These are phyloP conservation scores for Leishmania turanica DNA, from an alignment of 208 protist genomes.

Conservation along the genomic window DNA sequence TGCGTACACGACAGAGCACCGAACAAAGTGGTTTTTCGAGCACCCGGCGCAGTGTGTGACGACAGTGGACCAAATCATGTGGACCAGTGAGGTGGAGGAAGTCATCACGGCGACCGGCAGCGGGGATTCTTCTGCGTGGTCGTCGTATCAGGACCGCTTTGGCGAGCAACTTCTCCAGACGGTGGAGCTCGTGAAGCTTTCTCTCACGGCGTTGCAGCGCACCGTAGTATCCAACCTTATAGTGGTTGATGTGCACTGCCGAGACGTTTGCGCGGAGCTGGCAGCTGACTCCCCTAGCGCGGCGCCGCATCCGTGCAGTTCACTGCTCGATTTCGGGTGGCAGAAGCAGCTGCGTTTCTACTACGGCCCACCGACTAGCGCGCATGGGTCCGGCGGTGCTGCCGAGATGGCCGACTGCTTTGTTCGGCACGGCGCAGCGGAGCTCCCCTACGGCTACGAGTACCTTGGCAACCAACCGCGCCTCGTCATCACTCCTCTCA, in stretches of 20 bases:
- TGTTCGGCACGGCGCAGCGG: constrained; percentile 83
- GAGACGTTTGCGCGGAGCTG: constrained; percentile 89
- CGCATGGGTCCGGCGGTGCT: constrained; percentile 29
- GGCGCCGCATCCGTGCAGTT: constrained; percentile 29
- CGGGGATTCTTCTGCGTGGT: constrained; percentile 36
- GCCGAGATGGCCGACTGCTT: constrained; percentile 45
- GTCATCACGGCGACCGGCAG: constrained; percentile 48
- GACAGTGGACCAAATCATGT: constrained; percentile 89
- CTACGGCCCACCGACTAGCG: constrained; percentile 48
- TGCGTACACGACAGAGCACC: constrained; percentile 54
- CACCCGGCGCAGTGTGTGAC: constrained; percentile 94
- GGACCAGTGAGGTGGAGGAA: constrained; percentile 89
- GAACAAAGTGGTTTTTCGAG: constrained; percentile 90
- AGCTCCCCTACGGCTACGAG: constrained; percentile 94
- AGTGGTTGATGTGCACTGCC: constrained; percentile 95
- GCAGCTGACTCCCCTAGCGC: constrained; percentile 27
- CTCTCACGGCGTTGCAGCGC: constrained; percentile 85
- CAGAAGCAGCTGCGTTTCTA: constrained; percentile 94
- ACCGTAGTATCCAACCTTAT: constrained; percentile 93
- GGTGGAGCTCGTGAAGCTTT: constrained; percentile 88
- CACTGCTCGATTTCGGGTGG: constrained; percentile 93
- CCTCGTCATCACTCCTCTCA: constrained; percentile 97
- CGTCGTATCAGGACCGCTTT: constrained; percentile 75
- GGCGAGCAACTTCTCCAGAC: constrained; percentile 80
- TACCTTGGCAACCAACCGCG: constrained; percentile 95